A percentile compares a stretch with the other conserved stretches of the same genome.
These are phyloP conservation scores for Cercospora sp. DNA, from an alignment of 2,329 filamentous ascomycete genomes.

Conservation along the genomic window DNA sequence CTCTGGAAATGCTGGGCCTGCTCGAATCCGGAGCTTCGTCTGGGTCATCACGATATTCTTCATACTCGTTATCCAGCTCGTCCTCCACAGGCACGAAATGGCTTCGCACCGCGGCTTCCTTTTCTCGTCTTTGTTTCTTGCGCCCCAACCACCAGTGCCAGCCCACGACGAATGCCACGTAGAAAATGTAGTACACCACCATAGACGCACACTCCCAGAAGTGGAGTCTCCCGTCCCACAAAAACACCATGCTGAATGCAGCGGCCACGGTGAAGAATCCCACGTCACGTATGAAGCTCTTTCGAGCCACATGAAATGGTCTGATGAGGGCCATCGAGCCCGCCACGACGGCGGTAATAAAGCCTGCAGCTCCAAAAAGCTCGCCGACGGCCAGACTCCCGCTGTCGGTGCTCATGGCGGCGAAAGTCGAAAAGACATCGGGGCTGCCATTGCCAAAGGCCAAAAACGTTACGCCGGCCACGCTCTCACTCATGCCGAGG, in stretches of 20 bases:
- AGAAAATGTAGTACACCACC: constrained; percentile 88
- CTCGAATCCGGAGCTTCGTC: constrained; percentile 49
- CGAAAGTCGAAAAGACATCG: constrained; percentile 97
- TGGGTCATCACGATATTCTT: constrained; percentile 55
- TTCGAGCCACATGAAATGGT: constrained; percentile 86
- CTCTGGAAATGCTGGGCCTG: constrained; percentile 42
- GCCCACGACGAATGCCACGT: constrained; percentile 80
- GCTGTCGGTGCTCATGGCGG: constrained; percentile 94
- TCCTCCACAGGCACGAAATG: constrained; percentile 67
- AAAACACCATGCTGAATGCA: constrained; percentile 80
- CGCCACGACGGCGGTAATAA: constrained; percentile 94
- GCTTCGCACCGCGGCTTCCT: constrained; percentile 70
- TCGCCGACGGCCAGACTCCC: constrained; percentile 96
- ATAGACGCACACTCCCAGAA: constrained; percentile 88
- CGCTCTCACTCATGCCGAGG: constrained; percentile 89
- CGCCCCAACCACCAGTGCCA: constrained; percentile 87
- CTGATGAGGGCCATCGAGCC: constrained; percentile 97
- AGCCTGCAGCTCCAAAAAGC: constrained; percentile 88
- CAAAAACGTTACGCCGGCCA: constrained; percentile 93
- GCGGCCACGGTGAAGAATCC: constrained; percentile 88
- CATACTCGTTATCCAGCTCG: constrained; percentile 48
- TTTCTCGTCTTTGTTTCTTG: constrained; percentile 60
- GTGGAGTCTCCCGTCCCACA: constrained; percentile 79
- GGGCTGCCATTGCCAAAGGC: constrained; percentile 98
- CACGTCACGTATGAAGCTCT: constrained; percentile 88